Evolutionary conservation across 495 filamentous ascomycete genomes (phyloP).

Genomic region (Penicillium riverlandense): DNA sequence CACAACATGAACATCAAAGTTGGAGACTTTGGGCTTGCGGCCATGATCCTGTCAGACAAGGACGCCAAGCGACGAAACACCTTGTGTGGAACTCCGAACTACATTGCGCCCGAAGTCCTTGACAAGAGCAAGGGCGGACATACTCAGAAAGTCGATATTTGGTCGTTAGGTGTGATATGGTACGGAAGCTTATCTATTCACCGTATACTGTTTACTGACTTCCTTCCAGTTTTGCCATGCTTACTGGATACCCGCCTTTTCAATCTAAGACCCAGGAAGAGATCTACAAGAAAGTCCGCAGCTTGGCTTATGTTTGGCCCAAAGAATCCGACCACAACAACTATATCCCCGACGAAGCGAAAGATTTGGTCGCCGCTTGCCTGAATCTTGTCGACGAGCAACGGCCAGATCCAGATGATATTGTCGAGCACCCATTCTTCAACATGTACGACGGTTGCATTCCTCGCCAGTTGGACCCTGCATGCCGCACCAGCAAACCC

Average conservation of each 20-base stretch:
- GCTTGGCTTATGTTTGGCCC: constrained; percentile 71
- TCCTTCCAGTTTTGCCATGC: constrained; percentile 67
- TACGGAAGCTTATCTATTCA: constrained; percentile 30
- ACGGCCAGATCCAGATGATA: constrained; percentile 70
- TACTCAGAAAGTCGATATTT: constrained; percentile 90
- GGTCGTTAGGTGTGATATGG: constrained; percentile 96
- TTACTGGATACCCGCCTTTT: constrained; percentile 83
- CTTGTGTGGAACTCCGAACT: constrained; percentile 94
- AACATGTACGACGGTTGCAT: constrained; percentile 51
- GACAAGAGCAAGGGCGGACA: constrained; percentile 71
- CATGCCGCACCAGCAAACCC: constrained; percentile 34
- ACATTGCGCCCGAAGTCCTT: constrained; percentile 94
- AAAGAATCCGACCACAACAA: constrained; percentile 41
- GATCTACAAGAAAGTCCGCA: constrained; percentile 71
- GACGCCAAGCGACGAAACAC: constrained; percentile 83
- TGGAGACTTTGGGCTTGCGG: constrained; percentile 96
- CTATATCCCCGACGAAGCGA: constrained; percentile 55
- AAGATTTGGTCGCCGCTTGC: constrained; percentile 68
- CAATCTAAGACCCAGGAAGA: constrained; percentile 81
- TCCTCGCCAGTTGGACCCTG: constrained; percentile 37
- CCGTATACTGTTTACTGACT: constrained; percentile 7
- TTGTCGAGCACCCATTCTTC: constrained; percentile 80
- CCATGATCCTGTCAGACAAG: constrained; percentile 76
- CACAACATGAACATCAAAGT: constrained; percentile 95
- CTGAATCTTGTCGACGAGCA: constrained; percentile 64